Percentiles rank a stretch among this genome's conserved stretches.
phyloP scores from a whole-genome alignment of 1,284 basidiomycete genomes.

The Boletus mariae region DNA sequence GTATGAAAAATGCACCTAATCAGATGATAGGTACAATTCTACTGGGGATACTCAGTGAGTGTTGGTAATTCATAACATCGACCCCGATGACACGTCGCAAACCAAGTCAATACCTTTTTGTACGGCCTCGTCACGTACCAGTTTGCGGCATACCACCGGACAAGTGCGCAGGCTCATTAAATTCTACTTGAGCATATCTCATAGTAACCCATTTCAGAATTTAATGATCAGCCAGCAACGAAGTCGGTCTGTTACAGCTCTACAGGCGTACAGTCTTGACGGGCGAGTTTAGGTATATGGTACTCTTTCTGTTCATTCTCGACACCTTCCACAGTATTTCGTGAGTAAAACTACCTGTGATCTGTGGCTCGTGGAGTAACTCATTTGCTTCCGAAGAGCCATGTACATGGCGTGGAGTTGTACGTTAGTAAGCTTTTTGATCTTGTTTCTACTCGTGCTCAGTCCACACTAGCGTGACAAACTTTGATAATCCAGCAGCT shows the following conservation, averaged over 20 bases:
- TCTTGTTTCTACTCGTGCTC: neutral
- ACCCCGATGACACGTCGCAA: neutral
- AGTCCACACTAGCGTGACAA: neutral
- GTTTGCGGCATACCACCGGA: conserved; percentile 42
- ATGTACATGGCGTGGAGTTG: neutral
- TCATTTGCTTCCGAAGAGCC: no score
- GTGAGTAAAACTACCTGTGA: conserved; percentile 3
- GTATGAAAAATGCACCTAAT: neutral
- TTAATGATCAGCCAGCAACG: conserved; percentile 38
- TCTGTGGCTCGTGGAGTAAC: neutral
- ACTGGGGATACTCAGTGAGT: conserved; percentile 39
- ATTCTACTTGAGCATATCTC: neutral
- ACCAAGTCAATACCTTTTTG: conserved; percentile 47
- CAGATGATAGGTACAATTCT: conserved; percentile 35
- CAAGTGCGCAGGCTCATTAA: conserved; percentile 31
- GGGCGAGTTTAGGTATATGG: conserved; percentile 30
- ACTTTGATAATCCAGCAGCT: conserved; percentile 7
- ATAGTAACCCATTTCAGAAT: conserved; percentile 31
- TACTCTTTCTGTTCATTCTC: conserved; percentile 39
- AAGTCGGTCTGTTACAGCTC: conserved; percentile 6
- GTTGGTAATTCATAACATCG: neutral
- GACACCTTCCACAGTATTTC: conserved; percentile 43
- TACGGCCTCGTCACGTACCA: conserved; percentile 51
- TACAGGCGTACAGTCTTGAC: neutral
- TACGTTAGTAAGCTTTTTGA: conserved; percentile 4